phyloP scores from a whole-genome alignment of 192 early-diverging fungal species.

The Umbelopsis sp. region DNA sequence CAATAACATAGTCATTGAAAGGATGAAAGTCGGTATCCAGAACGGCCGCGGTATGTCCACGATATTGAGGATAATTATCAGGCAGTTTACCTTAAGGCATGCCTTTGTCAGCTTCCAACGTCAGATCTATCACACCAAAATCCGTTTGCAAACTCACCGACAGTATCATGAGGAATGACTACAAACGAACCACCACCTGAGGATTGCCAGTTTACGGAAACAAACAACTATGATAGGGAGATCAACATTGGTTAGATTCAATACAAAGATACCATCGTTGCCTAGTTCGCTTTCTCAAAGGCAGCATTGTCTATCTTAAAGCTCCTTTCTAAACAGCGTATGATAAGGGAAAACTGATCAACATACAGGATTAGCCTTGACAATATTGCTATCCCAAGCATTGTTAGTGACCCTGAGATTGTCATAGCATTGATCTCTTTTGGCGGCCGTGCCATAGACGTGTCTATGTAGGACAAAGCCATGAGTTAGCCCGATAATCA shows the following conservation, averaged over 20 bases:
- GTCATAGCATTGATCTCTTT: constrained; percentile 92
- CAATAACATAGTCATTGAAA: constrained; percentile 97
- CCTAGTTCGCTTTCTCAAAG: not conserved
- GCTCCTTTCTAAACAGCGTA: not conserved
- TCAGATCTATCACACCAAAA: too few species aligned
- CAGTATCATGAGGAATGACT: constrained; percentile 80
- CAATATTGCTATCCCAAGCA: constrained; percentile 98
- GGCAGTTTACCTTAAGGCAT: constrained; percentile 77
- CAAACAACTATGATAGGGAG: constrained; percentile 51
- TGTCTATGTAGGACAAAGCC: constrained; percentile 58
- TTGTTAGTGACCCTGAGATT: constrained; percentile 86
- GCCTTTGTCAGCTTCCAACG: not conserved
- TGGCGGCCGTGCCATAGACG: constrained; percentile 88
- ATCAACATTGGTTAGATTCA: not conserved
- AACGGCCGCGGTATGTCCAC: constrained; percentile 92
- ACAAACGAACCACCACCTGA: constrained; percentile 95
- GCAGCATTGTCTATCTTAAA: not conserved
- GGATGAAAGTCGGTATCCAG: constrained; percentile 98
- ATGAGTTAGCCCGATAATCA: constrained; percentile 1
- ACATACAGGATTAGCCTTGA: constrained; percentile 87
- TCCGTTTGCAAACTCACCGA: constrained; percentile 45
- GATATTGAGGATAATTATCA: constrained; percentile 87
- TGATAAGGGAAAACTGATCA: constrained; percentile 26
- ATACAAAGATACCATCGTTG: too few species aligned
- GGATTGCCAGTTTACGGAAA: constrained; percentile 81